Conservation (phyloP, 2,329 filamentous ascomycete genomes). For the Ophiostoma populinum region DNA sequence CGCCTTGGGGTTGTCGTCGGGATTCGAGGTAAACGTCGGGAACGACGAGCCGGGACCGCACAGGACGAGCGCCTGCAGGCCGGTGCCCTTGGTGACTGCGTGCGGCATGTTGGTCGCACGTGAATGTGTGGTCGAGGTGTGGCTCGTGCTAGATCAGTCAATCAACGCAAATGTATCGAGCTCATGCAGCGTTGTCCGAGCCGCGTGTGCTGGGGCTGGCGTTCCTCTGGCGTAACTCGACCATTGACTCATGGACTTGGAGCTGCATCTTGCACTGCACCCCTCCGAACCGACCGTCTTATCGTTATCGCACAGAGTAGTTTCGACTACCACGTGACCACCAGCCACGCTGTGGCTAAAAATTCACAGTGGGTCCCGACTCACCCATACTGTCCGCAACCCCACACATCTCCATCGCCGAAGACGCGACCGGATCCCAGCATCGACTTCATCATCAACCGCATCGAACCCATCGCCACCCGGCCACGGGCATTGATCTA, state of each 20-base stretch:
- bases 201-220: no score
- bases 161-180: background rate
- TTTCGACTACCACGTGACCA: no score
- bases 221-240: no score
- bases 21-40: constrained; percentile 65
- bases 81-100: constrained; percentile 49
- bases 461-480: constrained; percentile 2
- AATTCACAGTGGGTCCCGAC: no score
- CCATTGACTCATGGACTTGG: no score
- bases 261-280: no score
- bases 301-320: constrained; percentile 2
- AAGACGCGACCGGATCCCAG: constrained; percentile 7
- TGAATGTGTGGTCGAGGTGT: background rate
- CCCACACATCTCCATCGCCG: constrained; percentile 7
- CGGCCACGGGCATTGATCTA: background rate
- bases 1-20: constrained; percentile 67
- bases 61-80: constrained; percentile 68
- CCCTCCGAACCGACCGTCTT: background rate
- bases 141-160: background rate
- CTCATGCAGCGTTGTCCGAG: background rate
- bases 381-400: no score
- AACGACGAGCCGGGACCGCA: constrained; percentile 72
- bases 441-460: constrained; percentile 6
- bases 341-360: no score
- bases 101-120: constrained; percentile 46